These are phyloP conservation scores for Pleurotus sapidus DNA, from an alignment of 768 basidiomycete genomes.

Conservation along the genomic window DNA sequence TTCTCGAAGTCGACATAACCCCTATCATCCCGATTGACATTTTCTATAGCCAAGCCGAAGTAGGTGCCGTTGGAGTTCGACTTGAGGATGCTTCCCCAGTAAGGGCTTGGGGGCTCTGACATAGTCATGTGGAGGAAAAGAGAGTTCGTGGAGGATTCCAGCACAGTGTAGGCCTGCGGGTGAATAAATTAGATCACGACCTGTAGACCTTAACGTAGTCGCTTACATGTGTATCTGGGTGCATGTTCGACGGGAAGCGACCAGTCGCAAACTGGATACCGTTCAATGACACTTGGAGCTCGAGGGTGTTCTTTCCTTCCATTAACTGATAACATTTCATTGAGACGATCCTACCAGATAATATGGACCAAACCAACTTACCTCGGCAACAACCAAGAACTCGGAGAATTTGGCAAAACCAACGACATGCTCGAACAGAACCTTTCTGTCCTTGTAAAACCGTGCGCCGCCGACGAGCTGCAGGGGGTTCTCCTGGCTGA, in stretches of 20 bases:
- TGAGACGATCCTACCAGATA: conserved; percentile 5
- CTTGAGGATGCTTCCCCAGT: conserved; percentile 90
- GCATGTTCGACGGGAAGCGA: conserved; percentile 87
- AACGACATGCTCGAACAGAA: conserved; percentile 83
- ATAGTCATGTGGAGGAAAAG: conserved; percentile 97
- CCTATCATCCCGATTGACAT: conserved; percentile 84
- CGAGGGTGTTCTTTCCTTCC: conserved; percentile 54
- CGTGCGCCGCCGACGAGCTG: conserved; percentile 75
- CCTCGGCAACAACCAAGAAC: conserved; percentile 94
- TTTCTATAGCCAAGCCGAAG: conserved; percentile 81
- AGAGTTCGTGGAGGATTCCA: conserved; percentile 91
- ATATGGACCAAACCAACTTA: conserved; percentile 30
- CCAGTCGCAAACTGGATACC: conserved; percentile 83
- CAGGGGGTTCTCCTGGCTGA: conserved; percentile 57
- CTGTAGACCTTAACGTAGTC: background rate
- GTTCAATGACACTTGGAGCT: conserved; percentile 91
- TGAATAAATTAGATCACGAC: background rate
- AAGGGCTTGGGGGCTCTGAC: conserved; percentile 68
- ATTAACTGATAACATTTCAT: conserved; percentile 37
- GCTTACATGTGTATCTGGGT: conserved; percentile 85
- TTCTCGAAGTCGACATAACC: conserved; percentile 99
- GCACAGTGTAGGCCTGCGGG: conserved; percentile 83
- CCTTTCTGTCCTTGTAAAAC: conserved; percentile 70
- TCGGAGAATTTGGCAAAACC: conserved; percentile 98
- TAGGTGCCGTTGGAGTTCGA: conserved; percentile 99